phyloP scores from a whole-genome alignment of 495 filamentous ascomycete genomes.

The Filosporella fistucella region DNA sequence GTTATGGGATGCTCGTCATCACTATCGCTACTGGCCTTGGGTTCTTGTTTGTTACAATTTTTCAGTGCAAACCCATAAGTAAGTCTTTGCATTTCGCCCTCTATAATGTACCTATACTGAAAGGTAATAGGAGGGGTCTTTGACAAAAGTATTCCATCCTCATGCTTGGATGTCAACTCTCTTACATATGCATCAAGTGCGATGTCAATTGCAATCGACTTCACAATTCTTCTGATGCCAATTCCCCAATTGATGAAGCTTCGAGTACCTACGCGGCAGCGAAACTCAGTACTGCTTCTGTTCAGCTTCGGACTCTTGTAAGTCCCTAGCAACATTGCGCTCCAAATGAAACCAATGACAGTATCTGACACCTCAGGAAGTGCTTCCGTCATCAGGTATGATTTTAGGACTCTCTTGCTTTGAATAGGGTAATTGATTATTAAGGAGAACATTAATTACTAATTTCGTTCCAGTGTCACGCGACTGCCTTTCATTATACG shows the following conservation, averaged over 20 bases:
- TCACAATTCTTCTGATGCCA: neutral
- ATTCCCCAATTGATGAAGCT: neutral
- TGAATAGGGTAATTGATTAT: no score
- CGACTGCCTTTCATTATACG: neutral
- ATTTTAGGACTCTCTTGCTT: no score
- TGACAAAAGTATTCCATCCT: neutral
- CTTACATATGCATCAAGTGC: neutral
- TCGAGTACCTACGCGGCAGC: neutral
- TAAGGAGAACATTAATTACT: neutral
- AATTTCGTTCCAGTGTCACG: neutral
- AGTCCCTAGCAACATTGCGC: no score
- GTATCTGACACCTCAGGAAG: no score
- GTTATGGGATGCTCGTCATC: neutral
- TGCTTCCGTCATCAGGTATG: no score
- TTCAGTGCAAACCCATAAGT: neutral
- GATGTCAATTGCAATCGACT: neutral
- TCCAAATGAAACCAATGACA: no score
- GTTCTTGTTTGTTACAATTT: neutral
- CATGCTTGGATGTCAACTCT: neutral
- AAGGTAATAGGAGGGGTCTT: neutral
- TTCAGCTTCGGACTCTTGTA: constrained; percentile 1
- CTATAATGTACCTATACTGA: neutral
- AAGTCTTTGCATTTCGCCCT: neutral
- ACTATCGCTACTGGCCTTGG: neutral
- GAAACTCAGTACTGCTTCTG: neutral